Conservation (phyloP, 164 flowering plant species). For the Stephania yunnanensis region DNA sequence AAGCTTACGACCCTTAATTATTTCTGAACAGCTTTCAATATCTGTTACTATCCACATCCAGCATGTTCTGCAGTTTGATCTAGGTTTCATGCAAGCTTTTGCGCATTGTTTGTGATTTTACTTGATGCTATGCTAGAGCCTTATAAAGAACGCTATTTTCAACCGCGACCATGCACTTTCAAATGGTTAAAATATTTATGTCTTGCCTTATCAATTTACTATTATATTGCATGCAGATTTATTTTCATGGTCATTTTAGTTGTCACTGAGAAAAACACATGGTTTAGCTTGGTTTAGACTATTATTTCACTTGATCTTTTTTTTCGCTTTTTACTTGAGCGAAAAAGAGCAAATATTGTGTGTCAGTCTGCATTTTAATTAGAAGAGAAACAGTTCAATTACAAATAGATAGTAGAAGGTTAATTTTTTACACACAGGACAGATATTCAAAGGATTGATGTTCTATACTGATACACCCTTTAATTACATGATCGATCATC, state of each 20-base stretch:
- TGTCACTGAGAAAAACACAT: neutral
- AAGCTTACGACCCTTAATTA: neutral
- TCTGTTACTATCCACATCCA: neutral
- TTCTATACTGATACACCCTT: neutral
- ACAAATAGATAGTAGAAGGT: neutral
- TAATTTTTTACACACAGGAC: no score
- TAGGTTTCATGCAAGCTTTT: neutral
- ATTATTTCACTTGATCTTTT: neutral
- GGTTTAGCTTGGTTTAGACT: neutral
- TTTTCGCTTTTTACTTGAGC: neutral
- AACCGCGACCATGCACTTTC: no score
- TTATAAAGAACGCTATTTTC: no score
- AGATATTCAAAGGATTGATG: neutral
- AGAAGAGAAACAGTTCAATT: neutral
- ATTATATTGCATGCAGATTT: neutral
- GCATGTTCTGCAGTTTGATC: neutral
- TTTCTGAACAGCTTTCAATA: neutral
- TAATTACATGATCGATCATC: neutral
- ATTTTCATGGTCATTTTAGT: neutral
- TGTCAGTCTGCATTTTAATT: neutral
- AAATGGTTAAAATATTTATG: neutral
- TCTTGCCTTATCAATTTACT: neutral
- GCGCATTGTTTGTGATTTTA: neutral
- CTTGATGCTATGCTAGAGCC: neutral
- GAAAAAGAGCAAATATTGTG: no score